Base-by-base conservation (phyloP, 2,329 filamentous ascomycete species). In the Corniculantispora saksenae region DNA sequence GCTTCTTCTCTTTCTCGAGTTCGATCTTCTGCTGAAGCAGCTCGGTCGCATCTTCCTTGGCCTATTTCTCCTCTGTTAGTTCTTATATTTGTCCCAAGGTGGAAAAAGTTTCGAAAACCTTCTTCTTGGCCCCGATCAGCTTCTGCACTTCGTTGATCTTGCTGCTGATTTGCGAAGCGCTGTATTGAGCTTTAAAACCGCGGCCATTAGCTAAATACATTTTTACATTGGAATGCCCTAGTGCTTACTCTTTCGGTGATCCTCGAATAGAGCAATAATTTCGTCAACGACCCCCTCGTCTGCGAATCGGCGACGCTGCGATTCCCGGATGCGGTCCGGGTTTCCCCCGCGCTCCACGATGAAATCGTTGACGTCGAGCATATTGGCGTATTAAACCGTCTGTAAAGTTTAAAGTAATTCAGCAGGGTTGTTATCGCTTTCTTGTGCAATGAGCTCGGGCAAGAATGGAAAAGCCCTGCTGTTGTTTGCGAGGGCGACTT, bases 131-230 rank as follows among this genome's bases (percentile, higher is more conserved):
- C 21, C 91, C 93, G 75, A 98, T 97, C 76, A 93, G 88, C 80
- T 97, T 97, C 77, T 97, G 92, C 35, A 93, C 86, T 23, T 86
- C 89, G 80, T 98, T 98, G 79, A 97, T 94, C 81, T 91, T 89
- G 72, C 88, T 89, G 70, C 90, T 91, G 71, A 95, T 86, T 77
- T 97, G 92, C 23, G 89, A 92, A 9, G 89, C 91, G 63, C 86
- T 87, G 75, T 94, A 95, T 67, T 92, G 86, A 62, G 91, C 77
- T 79, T 51, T 68, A 21, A 10, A 21, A 19, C 40, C 38, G n/a
- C 12, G 8, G 10, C 38, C 6, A 3, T 59, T 45, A 63, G 54
- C 38, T 27, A 9, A 21, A 17, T 13, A 12, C 17, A 6, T 59
- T 47, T 21, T 10, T 10, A 12, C 27, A 59, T 17, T 29, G 25